These are phyloP conservation scores for Paradendryphiella salina DNA, from an alignment of 2,329 filamentous ascomycete genomes.

Conservation along the genomic window DNA sequence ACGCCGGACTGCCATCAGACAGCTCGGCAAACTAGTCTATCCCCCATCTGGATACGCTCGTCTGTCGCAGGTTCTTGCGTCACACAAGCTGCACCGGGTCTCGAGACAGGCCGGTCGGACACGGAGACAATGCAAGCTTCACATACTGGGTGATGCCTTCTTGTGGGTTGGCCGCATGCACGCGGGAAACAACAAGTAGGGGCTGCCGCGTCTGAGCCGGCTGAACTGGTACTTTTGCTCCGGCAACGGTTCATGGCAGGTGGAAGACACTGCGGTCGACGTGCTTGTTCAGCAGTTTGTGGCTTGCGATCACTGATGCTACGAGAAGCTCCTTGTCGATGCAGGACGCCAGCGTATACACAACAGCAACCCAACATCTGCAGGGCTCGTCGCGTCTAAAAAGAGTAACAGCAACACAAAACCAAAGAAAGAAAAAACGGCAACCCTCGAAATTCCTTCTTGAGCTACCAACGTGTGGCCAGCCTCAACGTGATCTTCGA, in stretches of 20 bases:
- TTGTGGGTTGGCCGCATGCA: constrained; percentile 4
- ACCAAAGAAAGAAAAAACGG: constrained; percentile 3
- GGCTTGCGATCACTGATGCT: background rate
- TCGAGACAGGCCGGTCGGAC: constrained; percentile 17
- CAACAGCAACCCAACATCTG: constrained; percentile 2
- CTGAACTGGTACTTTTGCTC: background rate
- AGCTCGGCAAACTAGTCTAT: constrained; percentile 13
- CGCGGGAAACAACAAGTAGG: background rate
- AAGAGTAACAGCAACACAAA: constrained; percentile 3
- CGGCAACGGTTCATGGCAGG: background rate
- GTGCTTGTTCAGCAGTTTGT: background rate
- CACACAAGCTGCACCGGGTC: constrained; percentile 12
- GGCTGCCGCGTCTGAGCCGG: constrained; percentile 11
- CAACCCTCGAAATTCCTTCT: background rate
- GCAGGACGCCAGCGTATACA: constrained; percentile 1
- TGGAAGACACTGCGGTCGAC: background rate
- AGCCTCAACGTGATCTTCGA: background rate
- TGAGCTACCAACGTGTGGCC: background rate
- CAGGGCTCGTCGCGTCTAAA: constrained; percentile 6
- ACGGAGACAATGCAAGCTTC: constrained; percentile 23
- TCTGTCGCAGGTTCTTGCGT: constrained; percentile 20
- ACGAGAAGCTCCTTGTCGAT: background rate
- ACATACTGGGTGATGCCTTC: constrained; percentile 5
- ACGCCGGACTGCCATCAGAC: constrained; percentile 16
- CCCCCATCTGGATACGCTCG: constrained; percentile 11